Conservation (phyloP, 306 rosid species). For the Gastrolobium villosum region DNA sequence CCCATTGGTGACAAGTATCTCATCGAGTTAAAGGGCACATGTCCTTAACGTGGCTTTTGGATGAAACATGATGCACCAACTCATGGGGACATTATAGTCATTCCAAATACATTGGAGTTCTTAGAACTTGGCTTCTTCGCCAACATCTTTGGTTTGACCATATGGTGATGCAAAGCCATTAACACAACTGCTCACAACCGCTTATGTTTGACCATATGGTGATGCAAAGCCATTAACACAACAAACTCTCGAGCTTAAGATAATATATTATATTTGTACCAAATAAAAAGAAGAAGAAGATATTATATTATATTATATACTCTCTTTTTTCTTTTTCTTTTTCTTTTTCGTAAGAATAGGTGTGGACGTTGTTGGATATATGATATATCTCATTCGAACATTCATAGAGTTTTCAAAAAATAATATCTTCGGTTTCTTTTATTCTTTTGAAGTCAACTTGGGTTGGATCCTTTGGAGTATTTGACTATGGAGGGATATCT, state of each 20-base stretch:
- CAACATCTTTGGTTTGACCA: neutral
- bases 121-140: neutral
- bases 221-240: neutral
- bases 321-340: neutral
- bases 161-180: neutral
- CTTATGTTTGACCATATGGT: neutral
- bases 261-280: too few species aligned
- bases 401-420: neutral
- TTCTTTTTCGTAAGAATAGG: constrained; percentile 25
- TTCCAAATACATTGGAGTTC: too few species aligned
- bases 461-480: neutral
- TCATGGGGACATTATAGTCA: constrained; percentile 18
- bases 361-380: neutral
- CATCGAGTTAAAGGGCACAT: neutral
- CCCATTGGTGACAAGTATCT: neutral
- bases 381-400: neutral
- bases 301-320: neutral
- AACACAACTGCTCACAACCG: constrained; percentile 33
- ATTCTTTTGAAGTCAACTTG: constrained; percentile 25
- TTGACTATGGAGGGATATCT: neutral
- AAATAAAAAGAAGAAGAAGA: too few species aligned
- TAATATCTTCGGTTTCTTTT: neutral
- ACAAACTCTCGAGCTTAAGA: neutral
- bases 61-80: neutral
- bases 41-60: constrained; percentile 18